These are phyloP conservation scores for Clonostachys rosea DNA, from an alignment of 2,329 filamentous ascomycete genomes.

Conservation along the genomic window DNA sequence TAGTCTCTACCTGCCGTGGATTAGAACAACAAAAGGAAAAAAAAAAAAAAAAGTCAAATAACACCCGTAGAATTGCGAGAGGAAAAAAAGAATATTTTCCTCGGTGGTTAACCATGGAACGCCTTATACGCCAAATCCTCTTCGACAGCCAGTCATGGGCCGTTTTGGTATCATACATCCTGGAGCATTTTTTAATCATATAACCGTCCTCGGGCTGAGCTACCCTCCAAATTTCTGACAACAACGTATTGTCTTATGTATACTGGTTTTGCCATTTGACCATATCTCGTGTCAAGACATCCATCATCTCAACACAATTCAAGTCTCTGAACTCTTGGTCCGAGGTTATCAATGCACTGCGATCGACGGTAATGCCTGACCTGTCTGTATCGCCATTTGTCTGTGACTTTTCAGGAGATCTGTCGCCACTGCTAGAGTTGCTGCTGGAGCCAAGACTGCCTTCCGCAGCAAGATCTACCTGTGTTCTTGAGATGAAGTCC, in stretches of 20 bases:
- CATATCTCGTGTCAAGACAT: constrained; percentile 72
- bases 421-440: constrained; percentile 27
- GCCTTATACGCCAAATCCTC: background rate
- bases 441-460: constrained; percentile 39
- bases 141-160: background rate
- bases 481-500: constrained; percentile 84
- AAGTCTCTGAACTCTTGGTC: constrained; percentile 66
- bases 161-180: background rate
- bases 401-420: constrained; percentile 29
- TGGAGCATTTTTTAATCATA: background rate
- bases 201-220: background rate
- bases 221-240: background rate
- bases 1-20: background rate
- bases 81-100: background rate
- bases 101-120: background rate
- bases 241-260: constrained; percentile 15
- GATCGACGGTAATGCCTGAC: background rate
- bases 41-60: background rate
- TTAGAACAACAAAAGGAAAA: background rate
- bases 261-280: constrained; percentile 82
- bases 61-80: background rate
- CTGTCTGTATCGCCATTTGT: constrained; percentile 22
- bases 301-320: constrained; percentile 86
- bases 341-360: background rate
- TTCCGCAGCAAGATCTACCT: constrained; percentile 77